Conservation (phyloP, 148 eudicot species). For the Silene uniflora region DNA sequence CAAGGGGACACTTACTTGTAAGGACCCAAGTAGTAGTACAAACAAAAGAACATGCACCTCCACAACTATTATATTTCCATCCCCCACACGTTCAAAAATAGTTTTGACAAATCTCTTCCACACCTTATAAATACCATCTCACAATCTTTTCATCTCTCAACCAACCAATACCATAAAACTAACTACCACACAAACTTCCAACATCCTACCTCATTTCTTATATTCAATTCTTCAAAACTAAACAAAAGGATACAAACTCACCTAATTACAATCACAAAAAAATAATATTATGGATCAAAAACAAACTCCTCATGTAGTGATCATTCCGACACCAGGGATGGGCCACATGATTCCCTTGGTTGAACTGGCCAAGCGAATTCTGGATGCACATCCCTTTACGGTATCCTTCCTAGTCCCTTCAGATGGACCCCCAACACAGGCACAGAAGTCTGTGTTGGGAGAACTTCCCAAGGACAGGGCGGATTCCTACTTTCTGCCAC, state of each 20-base stretch:
- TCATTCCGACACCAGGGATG: conserved; percentile 60
- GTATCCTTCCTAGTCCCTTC: conserved; percentile 39
- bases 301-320: conserved; percentile 34
- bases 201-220: background rate
- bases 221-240: background rate
- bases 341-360: conserved; percentile 52
- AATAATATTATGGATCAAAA: conserved; percentile 4
- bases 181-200: background rate
- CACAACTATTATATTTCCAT: background rate
- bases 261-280: background rate
- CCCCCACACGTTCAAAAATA: conserved; percentile 10
- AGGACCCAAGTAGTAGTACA: background rate
- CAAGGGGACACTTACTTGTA: background rate
- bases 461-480: conserved; percentile 30
- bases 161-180: background rate
- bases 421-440: conserved; percentile 33
- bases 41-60: background rate
- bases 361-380: conserved; percentile 36
- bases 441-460: conserved; percentile 29
- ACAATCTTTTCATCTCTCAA: background rate
- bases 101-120: background rate
- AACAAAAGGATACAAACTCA: too few species aligned
- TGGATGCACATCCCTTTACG: conserved; percentile 24
- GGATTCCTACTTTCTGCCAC: conserved; percentile 29
- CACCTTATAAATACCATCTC: conserved; percentile 12